These are phyloP conservation scores for Fonsecaea multimorphosa DNA, from an alignment of 2,329 filamentous ascomycete species.

Conservation along the genomic window DNA sequence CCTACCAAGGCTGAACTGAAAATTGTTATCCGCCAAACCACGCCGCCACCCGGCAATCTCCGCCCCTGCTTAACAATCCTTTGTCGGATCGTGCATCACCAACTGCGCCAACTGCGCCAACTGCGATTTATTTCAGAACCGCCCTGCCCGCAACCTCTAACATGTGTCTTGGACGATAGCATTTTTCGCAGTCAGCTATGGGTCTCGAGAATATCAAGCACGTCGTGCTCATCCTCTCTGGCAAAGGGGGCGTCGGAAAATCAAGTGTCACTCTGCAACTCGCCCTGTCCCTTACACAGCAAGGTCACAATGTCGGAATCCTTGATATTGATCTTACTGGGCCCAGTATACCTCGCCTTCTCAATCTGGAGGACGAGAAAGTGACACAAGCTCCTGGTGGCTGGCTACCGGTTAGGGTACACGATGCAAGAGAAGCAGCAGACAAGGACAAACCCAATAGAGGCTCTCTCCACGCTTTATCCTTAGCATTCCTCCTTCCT, in stretches of 20 bases:
- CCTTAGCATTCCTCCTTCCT: slow-evolving; percentile 85
- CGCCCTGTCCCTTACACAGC: slow-evolving; percentile 82
- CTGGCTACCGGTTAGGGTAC: slow-evolving; percentile 88
- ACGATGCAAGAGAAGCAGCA: slow-evolving; percentile 56
- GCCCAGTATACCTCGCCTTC: slow-evolving; percentile 93
- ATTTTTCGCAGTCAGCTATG: slow-evolving; percentile 28
- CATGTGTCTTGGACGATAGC: not conserved
- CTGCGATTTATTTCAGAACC: slow-evolving; percentile 3
- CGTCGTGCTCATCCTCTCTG: slow-evolving; percentile 72
- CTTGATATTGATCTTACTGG: slow-evolving; percentile 96
- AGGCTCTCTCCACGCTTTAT: slow-evolving; percentile 73
- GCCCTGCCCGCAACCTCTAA: not conserved
- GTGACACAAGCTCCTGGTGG: slow-evolving; percentile 90
- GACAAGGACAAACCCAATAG: slow-evolving; percentile 15
- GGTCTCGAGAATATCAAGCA: slow-evolving; percentile 38
- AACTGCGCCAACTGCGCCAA: slow-evolving; percentile 3
- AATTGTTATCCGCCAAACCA: slow-evolving; percentile 6
- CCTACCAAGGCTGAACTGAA: slow-evolving; percentile 16
- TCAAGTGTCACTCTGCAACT: slow-evolving; percentile 97
- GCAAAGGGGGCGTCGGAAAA: slow-evolving; percentile 97
- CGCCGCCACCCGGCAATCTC: slow-evolving; percentile 18
- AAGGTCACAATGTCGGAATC: slow-evolving; percentile 88
- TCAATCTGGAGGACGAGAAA: slow-evolving; percentile 85
- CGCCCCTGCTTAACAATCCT: slow-evolving; percentile 27
- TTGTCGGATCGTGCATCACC: slow-evolving; percentile 3